These are phyloP conservation scores for Geranomyces michiganensis DNA, from an alignment of 192 early-diverging fungal genomes.

Conservation along the genomic window DNA sequence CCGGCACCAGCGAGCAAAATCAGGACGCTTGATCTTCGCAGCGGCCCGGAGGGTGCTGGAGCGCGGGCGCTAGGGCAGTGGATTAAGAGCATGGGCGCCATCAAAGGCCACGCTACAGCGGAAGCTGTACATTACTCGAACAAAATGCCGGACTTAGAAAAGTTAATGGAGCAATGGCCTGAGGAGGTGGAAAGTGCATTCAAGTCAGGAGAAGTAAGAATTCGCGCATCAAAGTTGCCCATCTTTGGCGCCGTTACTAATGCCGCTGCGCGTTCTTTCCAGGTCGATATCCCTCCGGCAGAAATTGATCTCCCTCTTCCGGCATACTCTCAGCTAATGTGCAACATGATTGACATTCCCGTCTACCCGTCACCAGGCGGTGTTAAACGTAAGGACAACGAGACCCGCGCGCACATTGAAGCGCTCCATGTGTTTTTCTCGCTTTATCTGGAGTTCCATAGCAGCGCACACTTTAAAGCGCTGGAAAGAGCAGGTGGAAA, in stretches of 20 bases:
- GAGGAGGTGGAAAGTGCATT: slow-evolving; percentile 53
- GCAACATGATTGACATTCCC: slow-evolving; percentile 59
- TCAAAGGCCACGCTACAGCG: slow-evolving; percentile 46
- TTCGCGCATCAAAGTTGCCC: neutral
- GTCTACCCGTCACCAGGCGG: slow-evolving; percentile 29
- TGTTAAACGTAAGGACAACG: slow-evolving; percentile 28
- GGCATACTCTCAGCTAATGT: slow-evolving; percentile 46
- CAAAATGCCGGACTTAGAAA: slow-evolving; percentile 61
- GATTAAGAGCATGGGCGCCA: slow-evolving; percentile 51
- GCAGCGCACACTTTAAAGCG: slow-evolving; percentile 57
- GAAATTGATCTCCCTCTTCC: slow-evolving; percentile 54
- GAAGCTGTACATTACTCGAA: slow-evolving; percentile 38
- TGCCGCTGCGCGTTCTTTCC: neutral
- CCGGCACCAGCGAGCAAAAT: slow-evolving; percentile 36
- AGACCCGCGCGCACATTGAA: slow-evolving; percentile 42
- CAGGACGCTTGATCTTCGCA: slow-evolving; percentile 38
- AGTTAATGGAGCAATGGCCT: slow-evolving; percentile 60
- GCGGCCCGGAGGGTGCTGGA: slow-evolving; percentile 17
- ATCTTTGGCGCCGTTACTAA: too few relatives aligned
- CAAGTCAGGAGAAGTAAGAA: slow-evolving; percentile 29
- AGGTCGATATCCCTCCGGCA: slow-evolving; percentile 48
- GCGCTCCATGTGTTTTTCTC: slow-evolving; percentile 54
- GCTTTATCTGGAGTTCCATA: slow-evolving; percentile 62
- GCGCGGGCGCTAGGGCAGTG: slow-evolving; percentile 50
- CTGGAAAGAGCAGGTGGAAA: too few relatives aligned